Evolutionary conservation across 805 yeast species (phyloP).

Genomic region (Lachancea cidri): DNA sequence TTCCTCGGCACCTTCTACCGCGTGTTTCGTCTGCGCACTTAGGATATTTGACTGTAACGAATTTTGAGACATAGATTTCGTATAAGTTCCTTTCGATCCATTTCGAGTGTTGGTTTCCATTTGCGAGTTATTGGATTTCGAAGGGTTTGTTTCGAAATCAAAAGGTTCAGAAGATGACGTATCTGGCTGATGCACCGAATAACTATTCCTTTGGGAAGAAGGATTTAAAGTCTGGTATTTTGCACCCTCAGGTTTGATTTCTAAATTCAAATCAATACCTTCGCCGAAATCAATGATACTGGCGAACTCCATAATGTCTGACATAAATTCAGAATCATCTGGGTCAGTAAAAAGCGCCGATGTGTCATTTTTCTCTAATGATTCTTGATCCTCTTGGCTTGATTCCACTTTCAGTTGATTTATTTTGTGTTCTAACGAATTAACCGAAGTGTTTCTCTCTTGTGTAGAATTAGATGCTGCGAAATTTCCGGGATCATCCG

Average conservation of each 20-base stretch:
- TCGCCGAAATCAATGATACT: conserved; percentile 44
- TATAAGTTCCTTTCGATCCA: no score
- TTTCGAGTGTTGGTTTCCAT: no score
- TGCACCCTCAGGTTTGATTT: conserved; percentile 16
- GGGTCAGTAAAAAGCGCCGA: conserved; percentile 1
- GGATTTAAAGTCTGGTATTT: conserved; percentile 11
- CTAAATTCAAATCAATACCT: conserved; percentile 34
- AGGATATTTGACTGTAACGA: no score
- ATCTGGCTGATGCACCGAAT: neutral
- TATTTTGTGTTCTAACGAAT: conserved; percentile 27
- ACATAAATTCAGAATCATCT: conserved; percentile 34
- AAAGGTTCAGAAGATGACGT: conserved; percentile 1
- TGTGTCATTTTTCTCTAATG: conserved; percentile 1
- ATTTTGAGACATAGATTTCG: no score
- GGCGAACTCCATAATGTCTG: conserved; percentile 42
- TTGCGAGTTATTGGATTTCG: neutral
- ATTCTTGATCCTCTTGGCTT: conserved; percentile 11
- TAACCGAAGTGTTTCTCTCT: conserved; percentile 18
- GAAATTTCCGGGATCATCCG: neutral
- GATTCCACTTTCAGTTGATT: conserved; percentile 20
- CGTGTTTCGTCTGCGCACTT: no score
- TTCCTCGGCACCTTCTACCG: neutral
- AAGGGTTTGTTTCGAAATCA: neutral
- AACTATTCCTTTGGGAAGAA: neutral
- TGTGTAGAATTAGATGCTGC: neutral